Evolutionary conservation across 2,329 filamentous ascomycete genomes (phyloP).

Genomic region (Monosporascus sp.): DNA sequence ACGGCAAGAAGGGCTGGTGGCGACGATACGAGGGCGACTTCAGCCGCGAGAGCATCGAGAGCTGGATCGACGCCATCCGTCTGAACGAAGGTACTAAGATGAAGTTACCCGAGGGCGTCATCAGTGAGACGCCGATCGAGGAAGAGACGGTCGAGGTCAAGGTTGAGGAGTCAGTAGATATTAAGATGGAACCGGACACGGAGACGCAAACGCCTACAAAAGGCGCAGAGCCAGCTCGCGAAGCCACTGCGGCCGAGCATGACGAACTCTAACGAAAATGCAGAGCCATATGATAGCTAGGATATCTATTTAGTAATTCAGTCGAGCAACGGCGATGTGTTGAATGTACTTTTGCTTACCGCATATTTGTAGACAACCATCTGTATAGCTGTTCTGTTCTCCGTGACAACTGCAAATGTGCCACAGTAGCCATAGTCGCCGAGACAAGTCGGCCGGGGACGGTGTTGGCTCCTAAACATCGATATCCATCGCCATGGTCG

Average conservation of each 20-base stretch:
- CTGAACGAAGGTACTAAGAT: conserved; percentile 81
- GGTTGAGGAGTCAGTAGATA: conserved; percentile 25
- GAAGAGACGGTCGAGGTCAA: conserved; percentile 39
- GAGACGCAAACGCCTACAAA: conserved; percentile 22
- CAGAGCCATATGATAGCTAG: background rate
- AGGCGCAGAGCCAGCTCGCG: conserved; percentile 28
- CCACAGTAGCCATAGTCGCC: too few relatives aligned
- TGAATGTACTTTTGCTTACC: background rate
- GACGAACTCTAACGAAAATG: conserved; percentile 42
- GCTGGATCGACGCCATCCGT: conserved; percentile 86
- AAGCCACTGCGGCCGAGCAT: conserved; percentile 34
- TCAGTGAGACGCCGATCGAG: conserved; percentile 35
- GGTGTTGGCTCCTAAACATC: conserved; percentile 23
- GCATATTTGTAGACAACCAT: background rate
- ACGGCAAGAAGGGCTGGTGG: conserved; percentile 83
- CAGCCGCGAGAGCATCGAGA: conserved; percentile 60
- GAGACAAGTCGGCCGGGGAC: too few relatives aligned
- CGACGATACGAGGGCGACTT: conserved; percentile 63
- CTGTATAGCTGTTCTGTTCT: background rate
- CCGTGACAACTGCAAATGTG: background rate
- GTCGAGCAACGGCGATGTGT: too few relatives aligned
- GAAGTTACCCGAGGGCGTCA: conserved; percentile 60
- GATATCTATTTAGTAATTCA: too few relatives aligned
- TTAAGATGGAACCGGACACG: conserved; percentile 22
- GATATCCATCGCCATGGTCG: conserved; percentile 46